Base-by-base conservation (phyloP, 1,139 yeast species). In the Yamadazyma sp. region DNA sequence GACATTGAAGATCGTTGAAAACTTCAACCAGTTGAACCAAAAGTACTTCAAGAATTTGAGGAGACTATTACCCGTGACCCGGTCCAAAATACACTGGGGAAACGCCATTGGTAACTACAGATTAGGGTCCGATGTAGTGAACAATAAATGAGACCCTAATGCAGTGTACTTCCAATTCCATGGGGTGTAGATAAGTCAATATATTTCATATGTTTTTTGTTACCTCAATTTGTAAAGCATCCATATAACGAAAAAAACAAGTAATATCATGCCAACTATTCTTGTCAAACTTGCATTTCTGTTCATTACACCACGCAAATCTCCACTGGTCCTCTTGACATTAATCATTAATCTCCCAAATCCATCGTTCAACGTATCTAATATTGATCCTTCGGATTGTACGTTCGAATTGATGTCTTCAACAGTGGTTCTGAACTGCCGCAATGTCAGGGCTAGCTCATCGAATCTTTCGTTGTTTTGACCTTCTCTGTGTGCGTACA, bases 51-150 rank as follows among this genome's bases (percentile, higher is more conserved):
- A 91, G 64, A 77, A 78, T 46, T 75, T 92, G 51, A 79, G 98
- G 65, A 81, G 98, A 61, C 87, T 88, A 59, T 73, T 92, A 46
- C 98, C 98, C 2, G 83, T 92, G 31, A 91, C 96, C 22, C 77
- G 96, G 57, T 78, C 96, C 12, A 89, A 86, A 62, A 84, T 92
- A 57, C 87, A 88, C 61, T 92, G 98, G 98, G 96, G 96, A 31
- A 86, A 79, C 56, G 89, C 96, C 14, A 87, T 89, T 54, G 95
- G 95, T 12, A 86, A 83, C 58, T 89, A 89, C 66, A 79, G 89
- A 55, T 71, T 91, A 38, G 98, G 98, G 15, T 83, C 85, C 51
- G 96, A 88, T 61, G 91, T 85, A 16, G 31, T 28, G 31, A 28
- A 28, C 20, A 15, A 28, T 18, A n/a, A 28, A 11, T 28, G 10